Base-by-base conservation (phyloP, 1,284 basidiomycete genomes). In the Sanghuangporus sanghuang region DNA sequence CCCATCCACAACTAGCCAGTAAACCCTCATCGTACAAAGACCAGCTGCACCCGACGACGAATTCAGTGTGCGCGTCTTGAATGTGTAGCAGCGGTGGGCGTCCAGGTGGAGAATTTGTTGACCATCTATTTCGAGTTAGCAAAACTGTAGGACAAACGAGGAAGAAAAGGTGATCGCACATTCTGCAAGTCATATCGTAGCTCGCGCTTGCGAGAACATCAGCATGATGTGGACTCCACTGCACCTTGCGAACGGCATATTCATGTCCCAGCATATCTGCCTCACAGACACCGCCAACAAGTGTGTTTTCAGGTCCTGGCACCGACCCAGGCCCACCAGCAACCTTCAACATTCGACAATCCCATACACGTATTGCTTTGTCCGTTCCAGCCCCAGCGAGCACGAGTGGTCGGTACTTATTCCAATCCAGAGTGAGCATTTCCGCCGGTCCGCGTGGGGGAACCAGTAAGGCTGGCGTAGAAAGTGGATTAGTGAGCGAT, bases 181-280 rank as follows among this genome's bases (percentile, higher is more conserved):
- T 81, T 74, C 93, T 81, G 73, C 92, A 95, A 1, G 93, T 94
- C 96, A 98, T 99, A 73, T 99, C 96, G 75, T 98, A 99, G 67
- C 91, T 90, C 21, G 90, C 92, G 59, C 85, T 91, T 0, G 92
- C 91, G 27, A 98, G 76, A 8, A 95, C 71, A 69, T 93, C 88
- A 1, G 89, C 77, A n/a, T 82, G 77, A 73, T 89, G 87, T 21
- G 89, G 69, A 70, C 86, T 86, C 90, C 90, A 93, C 68, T 92
- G 89, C 5, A 93, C 81, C 73, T 90, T 92, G 56, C 90, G 77
- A 52, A 92, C 83, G 2, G 91, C 90, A 70, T 91, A 92, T 74
- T 92, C 90, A 68, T 93, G 90, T n/a, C 91, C 90, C 4, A 81
- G 74, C 7, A 93, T 73, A 65, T 85, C 83, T 21, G 77, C 75